Percentiles rank a stretch among this genome's conserved stretches.
Conservation (phyloP, 495 filamentous ascomycete species). For the Penicillium ochrochloron region DNA sequence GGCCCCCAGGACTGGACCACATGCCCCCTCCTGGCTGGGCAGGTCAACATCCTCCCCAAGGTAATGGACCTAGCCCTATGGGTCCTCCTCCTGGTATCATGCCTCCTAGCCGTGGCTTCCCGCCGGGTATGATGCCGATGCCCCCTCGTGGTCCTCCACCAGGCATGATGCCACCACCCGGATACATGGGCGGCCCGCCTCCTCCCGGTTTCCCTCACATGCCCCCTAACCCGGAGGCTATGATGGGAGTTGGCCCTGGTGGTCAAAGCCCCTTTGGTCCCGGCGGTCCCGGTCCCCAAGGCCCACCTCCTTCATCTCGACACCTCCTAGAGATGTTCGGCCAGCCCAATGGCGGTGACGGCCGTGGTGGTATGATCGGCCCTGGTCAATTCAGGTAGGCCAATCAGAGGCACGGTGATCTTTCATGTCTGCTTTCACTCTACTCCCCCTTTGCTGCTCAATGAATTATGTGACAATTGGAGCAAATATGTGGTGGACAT, state of each 20-base stretch:
- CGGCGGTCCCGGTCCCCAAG: conserved; percentile 45
- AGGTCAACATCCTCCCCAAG: conserved; percentile 43
- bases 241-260: conserved; percentile 46
- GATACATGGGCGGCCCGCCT: conserved; percentile 52
- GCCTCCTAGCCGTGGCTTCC: conserved; percentile 45
- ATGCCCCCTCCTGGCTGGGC: conserved; percentile 50
- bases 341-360: conserved; percentile 44
- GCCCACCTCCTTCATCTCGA: conserved; percentile 48
- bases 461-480: conserved; percentile 20
- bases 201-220: conserved; percentile 53
- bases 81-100: conserved; percentile 54
- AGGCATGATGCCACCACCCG: conserved; percentile 57
- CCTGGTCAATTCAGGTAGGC: conserved; percentile 46
- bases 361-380: conserved; percentile 47
- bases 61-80: conserved; percentile 45
- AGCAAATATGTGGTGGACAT: conserved; percentile 19
- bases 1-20: conserved; percentile 56
- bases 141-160: conserved; percentile 50
- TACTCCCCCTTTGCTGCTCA: conserved; percentile 15
- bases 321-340: conserved; percentile 54
- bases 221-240: conserved; percentile 48
- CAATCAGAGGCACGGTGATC: background rate
- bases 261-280: conserved; percentile 44
- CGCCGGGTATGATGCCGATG: conserved; percentile 52
- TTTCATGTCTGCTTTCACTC: conserved; percentile 5